phyloP scores from a whole-genome alignment of 164 flowering plant species.

The Magnolia kwangsiensis region DNA sequence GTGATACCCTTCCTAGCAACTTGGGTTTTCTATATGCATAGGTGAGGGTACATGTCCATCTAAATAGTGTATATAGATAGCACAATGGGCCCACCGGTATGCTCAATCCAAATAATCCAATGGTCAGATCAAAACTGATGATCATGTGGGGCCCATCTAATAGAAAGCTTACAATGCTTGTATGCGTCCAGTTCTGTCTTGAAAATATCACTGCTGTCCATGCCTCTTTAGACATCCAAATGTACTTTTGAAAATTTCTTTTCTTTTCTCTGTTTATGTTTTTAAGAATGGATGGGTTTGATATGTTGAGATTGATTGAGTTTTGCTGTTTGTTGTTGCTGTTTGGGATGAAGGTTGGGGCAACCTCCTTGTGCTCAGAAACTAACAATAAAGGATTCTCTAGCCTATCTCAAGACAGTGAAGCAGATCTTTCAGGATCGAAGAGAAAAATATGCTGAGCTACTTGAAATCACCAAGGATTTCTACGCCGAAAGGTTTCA shows the following conservation, averaged over 20 bases:
- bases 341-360: slow-evolving; percentile 42
- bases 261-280: neutral
- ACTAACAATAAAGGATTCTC: slow-evolving; percentile 79
- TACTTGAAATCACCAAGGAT: slow-evolving; percentile 89
- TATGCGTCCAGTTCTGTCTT: too few species aligned
- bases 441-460: slow-evolving; percentile 68
- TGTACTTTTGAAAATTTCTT: neutral
- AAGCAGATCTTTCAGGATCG: slow-evolving; percentile 74
- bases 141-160: too few species aligned
- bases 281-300: neutral
- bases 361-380: slow-evolving; percentile 48
- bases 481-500: slow-evolving; percentile 78
- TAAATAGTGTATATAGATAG: too few species aligned
- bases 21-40: too few species aligned
- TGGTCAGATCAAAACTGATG: too few species aligned
- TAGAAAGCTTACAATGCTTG: too few species aligned
- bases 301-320: neutral
- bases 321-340: neutral
- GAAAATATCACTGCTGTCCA: too few species aligned
- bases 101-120: too few species aligned
- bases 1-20: too few species aligned
- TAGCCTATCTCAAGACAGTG: slow-evolving; percentile 75
- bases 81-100: too few species aligned
- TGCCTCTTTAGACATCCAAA: neutral
- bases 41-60: too few species aligned